phyloP scores from a whole-genome alignment of 192 early-diverging fungal species.

The Linnemannia exigua region DNA sequence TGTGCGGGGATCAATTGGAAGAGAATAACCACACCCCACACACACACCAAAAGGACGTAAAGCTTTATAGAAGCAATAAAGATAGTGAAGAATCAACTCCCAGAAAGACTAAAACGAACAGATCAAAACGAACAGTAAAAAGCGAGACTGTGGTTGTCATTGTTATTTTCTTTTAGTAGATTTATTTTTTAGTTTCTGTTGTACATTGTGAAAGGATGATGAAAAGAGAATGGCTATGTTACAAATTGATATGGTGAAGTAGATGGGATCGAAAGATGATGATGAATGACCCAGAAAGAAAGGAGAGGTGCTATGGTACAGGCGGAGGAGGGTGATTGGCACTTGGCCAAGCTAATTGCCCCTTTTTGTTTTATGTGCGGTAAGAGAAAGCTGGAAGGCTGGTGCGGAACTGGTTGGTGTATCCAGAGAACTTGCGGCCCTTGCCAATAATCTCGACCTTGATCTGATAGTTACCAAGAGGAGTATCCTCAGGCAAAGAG shows the following conservation, averaged over 20 bases:
- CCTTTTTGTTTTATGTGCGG: constrained; percentile 14
- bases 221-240: neutral
- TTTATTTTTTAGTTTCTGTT: neutral
- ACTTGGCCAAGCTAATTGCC: neutral
- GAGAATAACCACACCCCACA: too few relatives aligned
- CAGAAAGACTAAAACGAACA: neutral
- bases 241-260: neutral
- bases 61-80: neutral
- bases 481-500: constrained; percentile 39
- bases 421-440: constrained; percentile 54
- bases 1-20: too few relatives aligned
- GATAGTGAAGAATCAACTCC: neutral
- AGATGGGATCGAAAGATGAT: neutral
- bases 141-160: neutral
- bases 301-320: neutral
- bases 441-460: constrained; percentile 57
- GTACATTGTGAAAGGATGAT: neutral
- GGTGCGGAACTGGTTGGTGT: constrained; percentile 41
- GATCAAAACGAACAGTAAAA: neutral
- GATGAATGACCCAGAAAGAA: neutral
- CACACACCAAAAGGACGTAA: too few relatives aligned
- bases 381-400: constrained; percentile 46
- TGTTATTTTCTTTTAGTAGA: neutral
- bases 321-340: neutral
- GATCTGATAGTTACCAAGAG: constrained; percentile 32